Percentiles rank a stretch among this genome's conserved stretches.
phyloP scores from a whole-genome alignment of 2,329 filamentous ascomycete species.

The Apiospora arundinis region DNA sequence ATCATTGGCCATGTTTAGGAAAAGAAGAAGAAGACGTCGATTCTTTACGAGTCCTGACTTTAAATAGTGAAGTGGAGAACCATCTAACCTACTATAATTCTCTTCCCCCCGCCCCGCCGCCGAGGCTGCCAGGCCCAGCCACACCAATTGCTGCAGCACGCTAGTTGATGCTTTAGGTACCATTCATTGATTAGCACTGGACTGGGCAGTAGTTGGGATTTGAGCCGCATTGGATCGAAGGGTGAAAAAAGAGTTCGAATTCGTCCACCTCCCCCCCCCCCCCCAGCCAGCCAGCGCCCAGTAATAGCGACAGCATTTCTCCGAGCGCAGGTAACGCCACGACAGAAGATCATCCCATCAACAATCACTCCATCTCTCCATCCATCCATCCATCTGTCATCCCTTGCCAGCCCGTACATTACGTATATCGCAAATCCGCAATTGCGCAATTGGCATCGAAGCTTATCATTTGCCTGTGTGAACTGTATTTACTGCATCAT shows the following conservation, averaged over 20 bases:
- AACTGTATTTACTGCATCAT: neutral
- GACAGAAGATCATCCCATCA: constrained; percentile 6
- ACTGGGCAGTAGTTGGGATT: neutral
- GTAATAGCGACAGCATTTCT: neutral
- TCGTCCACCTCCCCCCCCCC: neutral
- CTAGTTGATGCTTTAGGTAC: constrained; percentile 2
- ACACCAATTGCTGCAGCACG: neutral
- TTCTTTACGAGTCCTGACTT: neutral
- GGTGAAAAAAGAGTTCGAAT: neutral
- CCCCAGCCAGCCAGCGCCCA: neutral
- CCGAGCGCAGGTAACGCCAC: constrained; percentile 2
- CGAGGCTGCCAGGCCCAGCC: neutral
- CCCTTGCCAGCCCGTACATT: neutral
- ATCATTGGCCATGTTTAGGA: constrained; percentile 25
- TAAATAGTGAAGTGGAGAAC: constrained; percentile 3
- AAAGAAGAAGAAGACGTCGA: constrained; percentile 9
- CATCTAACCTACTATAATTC: neutral
- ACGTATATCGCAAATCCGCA: neutral
- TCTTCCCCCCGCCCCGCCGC: neutral
- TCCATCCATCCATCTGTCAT: neutral
- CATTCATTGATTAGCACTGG: neutral
- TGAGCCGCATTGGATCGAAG: constrained; percentile 14
- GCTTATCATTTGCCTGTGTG: neutral
- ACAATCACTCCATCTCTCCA: neutral
- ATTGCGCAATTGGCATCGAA: neutral